phyloP scores from a whole-genome alignment of 345 rosid genomes.

The Eucalyptus erythrocorys region DNA sequence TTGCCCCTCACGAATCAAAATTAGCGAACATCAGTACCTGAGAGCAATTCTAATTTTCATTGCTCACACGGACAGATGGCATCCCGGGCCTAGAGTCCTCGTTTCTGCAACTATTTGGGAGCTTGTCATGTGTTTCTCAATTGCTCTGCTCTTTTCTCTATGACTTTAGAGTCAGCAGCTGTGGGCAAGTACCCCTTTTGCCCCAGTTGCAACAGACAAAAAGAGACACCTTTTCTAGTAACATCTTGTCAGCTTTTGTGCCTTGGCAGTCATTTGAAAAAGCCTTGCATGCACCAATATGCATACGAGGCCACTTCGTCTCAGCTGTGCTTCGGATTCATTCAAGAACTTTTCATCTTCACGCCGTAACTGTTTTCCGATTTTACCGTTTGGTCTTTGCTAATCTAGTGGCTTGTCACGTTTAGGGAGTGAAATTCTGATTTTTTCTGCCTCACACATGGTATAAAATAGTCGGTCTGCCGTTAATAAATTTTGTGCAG shows the following conservation, averaged over 20 bases:
- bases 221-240: background rate
- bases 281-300: background rate
- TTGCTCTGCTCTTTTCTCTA: background rate
- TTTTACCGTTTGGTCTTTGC: background rate
- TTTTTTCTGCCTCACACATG: rapidly evolving
- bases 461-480: background rate
- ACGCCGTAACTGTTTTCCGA: background rate
- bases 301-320: background rate
- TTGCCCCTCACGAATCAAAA: background rate
- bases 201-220: background rate
- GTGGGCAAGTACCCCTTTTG: background rate
- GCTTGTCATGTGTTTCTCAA: background rate
- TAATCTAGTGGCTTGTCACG: background rate
- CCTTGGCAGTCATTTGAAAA: background rate
- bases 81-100: background rate
- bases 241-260: background rate
- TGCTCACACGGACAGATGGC: background rate
- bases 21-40: background rate
- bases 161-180: background rate
- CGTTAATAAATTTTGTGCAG: background rate
- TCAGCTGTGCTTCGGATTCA: background rate
- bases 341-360: background rate
- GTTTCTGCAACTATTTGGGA: background rate
- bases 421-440: background rate
- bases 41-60: background rate